A percentile compares a stretch with the other conserved stretches of the same genome.
Conservation (phyloP, 176 grass and related monocot genomes). For the Chrysopogon serrulatus region DNA sequence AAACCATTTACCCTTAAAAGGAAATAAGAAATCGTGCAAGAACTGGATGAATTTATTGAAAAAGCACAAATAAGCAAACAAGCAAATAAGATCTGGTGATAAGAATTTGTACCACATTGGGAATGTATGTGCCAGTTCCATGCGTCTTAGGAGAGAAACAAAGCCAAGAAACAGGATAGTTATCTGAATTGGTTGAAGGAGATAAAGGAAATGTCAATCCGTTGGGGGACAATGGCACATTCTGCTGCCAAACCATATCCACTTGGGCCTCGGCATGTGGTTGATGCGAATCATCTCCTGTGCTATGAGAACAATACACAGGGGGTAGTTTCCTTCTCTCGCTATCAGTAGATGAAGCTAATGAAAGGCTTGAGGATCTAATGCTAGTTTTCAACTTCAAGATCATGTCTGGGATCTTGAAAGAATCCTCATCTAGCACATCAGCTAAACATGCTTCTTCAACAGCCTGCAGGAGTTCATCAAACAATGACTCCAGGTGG, state of each 20-base stretch:
- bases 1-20: neutral
- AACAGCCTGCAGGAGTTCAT: constrained; percentile 20
- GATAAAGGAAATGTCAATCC: neutral
- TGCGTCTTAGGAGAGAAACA: neutral
- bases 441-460: constrained; percentile 9
- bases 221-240: neutral
- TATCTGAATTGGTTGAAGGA: neutral
- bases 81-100: neutral
- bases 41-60: constrained; percentile 8
- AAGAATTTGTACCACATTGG: constrained; percentile 35
- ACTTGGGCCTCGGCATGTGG: neutral
- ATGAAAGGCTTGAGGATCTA: neutral
- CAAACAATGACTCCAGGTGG: constrained; percentile 37
- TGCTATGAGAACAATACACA: constrained; percentile 20
- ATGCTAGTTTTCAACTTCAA: neutral
- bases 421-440: constrained; percentile 21
- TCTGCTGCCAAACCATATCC: constrained; percentile 26
- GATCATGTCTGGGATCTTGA: neutral
- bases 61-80: neutral
- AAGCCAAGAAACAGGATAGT: neutral
- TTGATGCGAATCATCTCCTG: constrained; percentile 21
- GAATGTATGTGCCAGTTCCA: constrained; percentile 43
- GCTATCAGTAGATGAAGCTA: constrained; percentile 2
- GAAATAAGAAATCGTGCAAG: neutral
- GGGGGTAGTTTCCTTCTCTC: constrained; percentile 15